Evolutionary conservation across 129 eudicot species (phyloP), one percentile per base, ranked within the genome.

Genomic region (Lactuca sativa): DNA sequence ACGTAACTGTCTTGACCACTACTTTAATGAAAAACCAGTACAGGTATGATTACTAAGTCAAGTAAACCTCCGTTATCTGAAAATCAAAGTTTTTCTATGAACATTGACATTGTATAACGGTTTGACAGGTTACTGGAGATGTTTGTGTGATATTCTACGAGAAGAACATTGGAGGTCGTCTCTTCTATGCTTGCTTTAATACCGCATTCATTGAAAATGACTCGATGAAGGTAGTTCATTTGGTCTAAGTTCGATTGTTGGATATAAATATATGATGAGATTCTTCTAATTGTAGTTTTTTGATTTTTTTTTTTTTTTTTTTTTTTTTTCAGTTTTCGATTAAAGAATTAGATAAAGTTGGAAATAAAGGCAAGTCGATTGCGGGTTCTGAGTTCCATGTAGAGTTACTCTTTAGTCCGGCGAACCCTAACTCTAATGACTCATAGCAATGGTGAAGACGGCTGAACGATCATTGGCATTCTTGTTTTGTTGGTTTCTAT

Each of bases 181-280:
- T 89, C 40, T 89, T 89, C 78, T 84, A 89, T 56, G 84, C 81
- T 53, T 89, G 96, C 77, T 89, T 86, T 78, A 89, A 86, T 63
- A 89, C 92, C 13, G 71, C 90, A 33, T 89, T 86, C 77, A 82
- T 86, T 10, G 82, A 76, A 13, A 78, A 79, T 83, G 80, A 76
- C 83, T 56, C 78, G 38, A 75, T 89, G 51, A 87, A 85, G 86
- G 91, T 88, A 69, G 47, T 36, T 0, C 6, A n/a, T 6, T 43
- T 14, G 13, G 30, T 16, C 11, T 51, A 43, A 8, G 47, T 40
- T 40, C 6, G 47, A 43, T 9, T 43, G 49, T 9, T 43, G 49
- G 9, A 43, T 43, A 9, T 30, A 36, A 49, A 51, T 67, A 6
- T 32, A 13, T 54, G n/a, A 33, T 34, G 7, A 16, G 21, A 32